Evolutionary conservation across 2,329 filamentous ascomycete genomes (phyloP).

Genomic region (Cercospora zeae-maydis): DNA sequence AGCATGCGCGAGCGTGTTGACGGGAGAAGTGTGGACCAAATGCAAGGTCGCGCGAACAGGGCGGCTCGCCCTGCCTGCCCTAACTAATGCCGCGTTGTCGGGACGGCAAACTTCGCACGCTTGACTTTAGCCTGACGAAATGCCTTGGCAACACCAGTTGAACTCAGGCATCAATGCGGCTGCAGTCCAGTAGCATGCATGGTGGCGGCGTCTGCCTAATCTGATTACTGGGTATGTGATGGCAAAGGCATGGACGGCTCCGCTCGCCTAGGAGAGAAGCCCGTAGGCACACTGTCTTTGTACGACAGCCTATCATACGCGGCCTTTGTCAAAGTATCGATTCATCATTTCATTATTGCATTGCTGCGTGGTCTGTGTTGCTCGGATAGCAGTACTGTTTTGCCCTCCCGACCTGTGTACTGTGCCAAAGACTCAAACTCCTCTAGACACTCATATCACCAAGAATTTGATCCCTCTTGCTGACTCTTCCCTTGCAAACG

Average conservation of each 20-base stretch:
- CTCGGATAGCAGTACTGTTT: neutral
- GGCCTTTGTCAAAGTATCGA: neutral
- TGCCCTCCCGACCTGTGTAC: slow-evolving; percentile 3
- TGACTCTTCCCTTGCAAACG: slow-evolving; percentile 1
- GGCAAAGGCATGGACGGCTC: neutral
- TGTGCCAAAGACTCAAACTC: neutral
- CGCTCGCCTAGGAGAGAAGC: neutral
- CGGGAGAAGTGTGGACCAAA: neutral
- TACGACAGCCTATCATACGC: too few species aligned
- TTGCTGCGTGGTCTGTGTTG: neutral
- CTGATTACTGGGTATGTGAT: neutral
- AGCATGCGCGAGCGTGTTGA: neutral
- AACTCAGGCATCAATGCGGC: neutral
- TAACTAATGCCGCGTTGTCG: slow-evolving; percentile 3
- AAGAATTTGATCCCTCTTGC: slow-evolving; percentile 2
- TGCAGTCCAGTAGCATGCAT: neutral
- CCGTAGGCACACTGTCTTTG: neutral
- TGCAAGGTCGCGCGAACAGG: slow-evolving; percentile 1
- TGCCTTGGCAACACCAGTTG: neutral
- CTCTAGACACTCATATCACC: neutral
- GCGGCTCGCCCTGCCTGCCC: neutral
- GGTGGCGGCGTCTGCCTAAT: neutral
- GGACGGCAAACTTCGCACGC: neutral
- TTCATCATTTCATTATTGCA: slow-evolving; percentile 1
- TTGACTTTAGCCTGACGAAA: neutral